These are phyloP conservation scores for Zygotorulaspora florentina DNA, from an alignment of 805 yeast species.

Conservation along the genomic window DNA sequence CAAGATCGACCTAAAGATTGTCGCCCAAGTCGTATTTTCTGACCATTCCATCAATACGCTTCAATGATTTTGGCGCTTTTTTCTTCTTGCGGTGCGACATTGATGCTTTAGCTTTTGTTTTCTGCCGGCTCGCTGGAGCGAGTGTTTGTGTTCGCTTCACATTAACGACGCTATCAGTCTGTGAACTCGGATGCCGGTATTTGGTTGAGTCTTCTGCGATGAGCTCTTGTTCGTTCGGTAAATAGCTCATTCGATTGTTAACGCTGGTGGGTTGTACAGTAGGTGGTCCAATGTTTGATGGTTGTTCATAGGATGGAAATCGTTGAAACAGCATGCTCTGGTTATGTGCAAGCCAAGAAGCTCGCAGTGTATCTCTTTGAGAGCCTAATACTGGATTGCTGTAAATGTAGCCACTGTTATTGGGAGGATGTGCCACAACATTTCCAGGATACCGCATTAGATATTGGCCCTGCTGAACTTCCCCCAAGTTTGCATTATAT, in stretches of 20 bases:
- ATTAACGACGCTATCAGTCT: too few relatives aligned
- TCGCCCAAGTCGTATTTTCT: constrained; percentile 25
- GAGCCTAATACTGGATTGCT: background rate
- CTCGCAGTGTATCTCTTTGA: background rate
- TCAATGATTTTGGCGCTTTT: constrained; percentile 28
- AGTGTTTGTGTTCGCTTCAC: too few relatives aligned
- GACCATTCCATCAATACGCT: constrained; percentile 27
- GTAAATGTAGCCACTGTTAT: background rate
- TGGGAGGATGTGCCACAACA: too few relatives aligned
- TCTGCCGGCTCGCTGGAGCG: too few relatives aligned
- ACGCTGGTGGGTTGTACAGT: background rate
- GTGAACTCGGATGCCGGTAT: too few relatives aligned
- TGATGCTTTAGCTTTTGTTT: background rate
- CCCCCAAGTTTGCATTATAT: background rate
- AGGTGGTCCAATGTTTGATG: background rate
- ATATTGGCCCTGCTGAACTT: too few relatives aligned
- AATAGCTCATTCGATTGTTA: background rate
- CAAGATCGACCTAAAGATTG: background rate
- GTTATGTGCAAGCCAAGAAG: background rate
- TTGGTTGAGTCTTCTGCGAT: background rate
- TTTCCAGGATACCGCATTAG: too few relatives aligned
- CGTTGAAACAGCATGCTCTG: background rate
- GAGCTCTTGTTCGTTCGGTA: background rate
- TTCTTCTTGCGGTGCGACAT: background rate
- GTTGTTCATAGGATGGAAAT: background rate